A percentile compares a stretch with the other conserved stretches of the same genome.
These are phyloP conservation scores for Nakaseomyces sp. DNA, from an alignment of 1,139 yeast genomes.

Conservation along the genomic window DNA sequence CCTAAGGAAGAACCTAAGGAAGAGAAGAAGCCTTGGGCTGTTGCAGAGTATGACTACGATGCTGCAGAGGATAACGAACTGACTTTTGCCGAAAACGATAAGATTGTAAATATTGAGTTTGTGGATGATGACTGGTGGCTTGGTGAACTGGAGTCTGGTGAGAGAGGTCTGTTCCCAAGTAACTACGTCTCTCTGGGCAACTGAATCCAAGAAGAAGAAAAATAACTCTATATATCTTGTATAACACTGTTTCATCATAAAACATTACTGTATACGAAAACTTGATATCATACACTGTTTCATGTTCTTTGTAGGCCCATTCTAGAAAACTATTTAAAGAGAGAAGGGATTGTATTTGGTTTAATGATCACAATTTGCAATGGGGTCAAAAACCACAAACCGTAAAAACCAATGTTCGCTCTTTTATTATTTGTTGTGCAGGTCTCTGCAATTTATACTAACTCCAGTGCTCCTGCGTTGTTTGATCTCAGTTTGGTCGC, in stretches of 20 bases:
- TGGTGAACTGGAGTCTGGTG: slow-evolving; percentile 63
- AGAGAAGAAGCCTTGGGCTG: slow-evolving; percentile 43
- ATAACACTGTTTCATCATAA: not conserved
- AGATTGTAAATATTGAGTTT: slow-evolving; percentile 72
- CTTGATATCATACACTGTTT: not conserved
- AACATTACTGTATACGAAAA: not conserved
- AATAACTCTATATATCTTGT: too few relatives aligned
- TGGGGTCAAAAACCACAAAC: too few relatives aligned
- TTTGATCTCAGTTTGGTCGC: not conserved
- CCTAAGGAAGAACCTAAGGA: slow-evolving; percentile 36
- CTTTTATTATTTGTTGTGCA: not conserved
- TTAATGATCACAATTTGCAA: too few relatives aligned
- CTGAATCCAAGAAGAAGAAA: too few relatives aligned
- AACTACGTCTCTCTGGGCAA: slow-evolving; percentile 54
- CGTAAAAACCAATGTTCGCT: not conserved
- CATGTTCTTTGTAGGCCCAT: not conserved
- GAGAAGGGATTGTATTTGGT: too few relatives aligned
- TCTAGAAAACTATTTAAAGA: not conserved
- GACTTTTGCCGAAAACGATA: slow-evolving; percentile 72
- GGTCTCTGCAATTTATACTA: not conserved
- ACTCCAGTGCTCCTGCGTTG: not conserved
- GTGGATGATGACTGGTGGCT: slow-evolving; percentile 98
- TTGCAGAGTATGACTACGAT: slow-evolving; percentile 78
- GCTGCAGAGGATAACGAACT: slow-evolving; percentile 89
- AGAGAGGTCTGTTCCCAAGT: slow-evolving; percentile 81